A percentile compares a stretch with the other conserved stretches of the same genome.
These are phyloP conservation scores for Xylaria sp. DNA, from an alignment of 2,329 filamentous ascomycete genomes.

Conservation along the genomic window DNA sequence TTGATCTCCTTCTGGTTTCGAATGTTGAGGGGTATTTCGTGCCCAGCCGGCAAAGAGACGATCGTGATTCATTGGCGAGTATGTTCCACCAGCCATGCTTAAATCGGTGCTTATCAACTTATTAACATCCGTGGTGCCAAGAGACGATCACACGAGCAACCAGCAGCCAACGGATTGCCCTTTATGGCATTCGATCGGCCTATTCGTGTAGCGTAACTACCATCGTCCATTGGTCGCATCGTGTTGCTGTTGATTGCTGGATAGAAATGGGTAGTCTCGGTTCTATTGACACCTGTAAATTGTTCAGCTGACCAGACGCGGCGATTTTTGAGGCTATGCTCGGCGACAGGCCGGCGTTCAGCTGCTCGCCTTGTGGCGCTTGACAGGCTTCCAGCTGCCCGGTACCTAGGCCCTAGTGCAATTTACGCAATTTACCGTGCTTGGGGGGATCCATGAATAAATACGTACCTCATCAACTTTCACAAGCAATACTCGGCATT, in stretches of 20 bases:
- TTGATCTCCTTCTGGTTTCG: background rate
- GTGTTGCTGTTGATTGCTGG: background rate
- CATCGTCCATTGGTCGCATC: background rate
- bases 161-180: background rate
- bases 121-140: background rate
- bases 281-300: background rate
- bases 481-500: slow-evolving; percentile 16
- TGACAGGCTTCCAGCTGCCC: too few species aligned
- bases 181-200: background rate
- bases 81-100: background rate
- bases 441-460: background rate
- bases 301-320: slow-evolving; percentile 9
- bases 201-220: too few species aligned
- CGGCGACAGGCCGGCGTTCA: slow-evolving; percentile 13
- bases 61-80: background rate
- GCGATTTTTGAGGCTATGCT: slow-evolving; percentile 13
- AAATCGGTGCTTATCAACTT: background rate
- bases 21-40: background rate
- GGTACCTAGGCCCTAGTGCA: too few species aligned
- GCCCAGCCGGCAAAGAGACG: background rate
- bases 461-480: background rate
- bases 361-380: slow-evolving; percentile 14
- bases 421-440: background rate
- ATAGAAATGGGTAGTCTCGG: too few species aligned
- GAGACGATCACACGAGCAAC: background rate